phyloP scores from a whole-genome alignment of 805 yeast species.

The Kregervanrija fluxuum region DNA sequence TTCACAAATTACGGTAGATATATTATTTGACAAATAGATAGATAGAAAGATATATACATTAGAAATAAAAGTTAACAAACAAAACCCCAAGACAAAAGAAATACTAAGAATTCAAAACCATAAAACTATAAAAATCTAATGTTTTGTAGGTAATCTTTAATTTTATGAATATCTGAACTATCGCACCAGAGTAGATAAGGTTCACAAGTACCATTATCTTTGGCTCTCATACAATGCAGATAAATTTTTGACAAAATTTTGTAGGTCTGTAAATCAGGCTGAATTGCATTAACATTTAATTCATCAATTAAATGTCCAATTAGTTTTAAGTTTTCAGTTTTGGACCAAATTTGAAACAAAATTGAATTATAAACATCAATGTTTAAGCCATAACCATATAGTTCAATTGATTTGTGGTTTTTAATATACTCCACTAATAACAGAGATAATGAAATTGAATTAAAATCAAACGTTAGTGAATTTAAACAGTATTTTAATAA shows the following conservation, averaged over 20 bases:
- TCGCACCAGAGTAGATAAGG: slow-evolving; percentile 26
- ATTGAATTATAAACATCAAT: slow-evolving; percentile 25
- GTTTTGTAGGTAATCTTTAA: slow-evolving; percentile 16
- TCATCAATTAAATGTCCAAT: slow-evolving; percentile 22
- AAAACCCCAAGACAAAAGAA: too few species aligned
- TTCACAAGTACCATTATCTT: slow-evolving; percentile 14
- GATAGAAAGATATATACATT: neutral
- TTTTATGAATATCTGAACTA: slow-evolving; percentile 18
- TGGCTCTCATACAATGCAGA: slow-evolving; percentile 22
- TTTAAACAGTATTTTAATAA: slow-evolving; percentile 21
- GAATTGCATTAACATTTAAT: slow-evolving; percentile 23
- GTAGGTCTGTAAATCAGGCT: slow-evolving; percentile 23
- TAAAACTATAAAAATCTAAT: slow-evolving; percentile 7
- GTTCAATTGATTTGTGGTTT: slow-evolving; percentile 20
- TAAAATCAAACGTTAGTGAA: slow-evolving; percentile 26
- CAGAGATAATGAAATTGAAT: slow-evolving; percentile 21
- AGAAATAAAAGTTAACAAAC: too few species aligned
- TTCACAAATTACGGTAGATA: too few species aligned
- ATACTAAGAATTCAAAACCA: neutral
- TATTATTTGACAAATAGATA: too few species aligned
- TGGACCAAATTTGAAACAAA: slow-evolving; percentile 21
- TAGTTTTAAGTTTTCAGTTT: slow-evolving; percentile 20
- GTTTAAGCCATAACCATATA: slow-evolving; percentile 27
- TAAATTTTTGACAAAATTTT: slow-evolving; percentile 21
- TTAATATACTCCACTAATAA: slow-evolving; percentile 19